Evolutionary conservation across 225 moss, liverwort and hornwort species (phyloP).

Genomic region (Ulota crispa): DNA sequence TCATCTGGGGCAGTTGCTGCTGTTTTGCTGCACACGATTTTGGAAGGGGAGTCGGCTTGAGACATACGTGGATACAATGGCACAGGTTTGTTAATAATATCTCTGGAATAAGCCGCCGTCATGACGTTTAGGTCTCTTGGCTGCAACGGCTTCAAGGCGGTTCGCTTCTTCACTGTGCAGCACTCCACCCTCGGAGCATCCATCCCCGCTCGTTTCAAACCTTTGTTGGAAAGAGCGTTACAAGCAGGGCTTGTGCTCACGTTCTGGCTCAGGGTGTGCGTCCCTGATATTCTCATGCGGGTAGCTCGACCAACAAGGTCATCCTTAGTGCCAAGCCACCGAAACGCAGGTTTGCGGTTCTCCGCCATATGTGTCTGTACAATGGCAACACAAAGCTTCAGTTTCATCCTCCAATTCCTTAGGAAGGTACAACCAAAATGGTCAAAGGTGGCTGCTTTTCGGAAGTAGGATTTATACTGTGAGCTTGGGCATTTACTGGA

Average conservation of each 20-base stretch:
- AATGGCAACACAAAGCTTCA: constrained; percentile 2
- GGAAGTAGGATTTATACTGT: neutral
- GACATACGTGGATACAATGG: constrained; percentile 63
- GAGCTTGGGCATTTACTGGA: neutral
- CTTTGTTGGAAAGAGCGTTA: constrained; percentile 34
- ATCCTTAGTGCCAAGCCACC: constrained; percentile 80
- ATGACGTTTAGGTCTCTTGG: constrained; percentile 40
- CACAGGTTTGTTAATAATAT: constrained; percentile 85
- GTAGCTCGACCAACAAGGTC: constrained; percentile 66
- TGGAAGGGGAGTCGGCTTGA: constrained; percentile 36
- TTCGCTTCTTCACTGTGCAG: constrained; percentile 55
- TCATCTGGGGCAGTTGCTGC: constrained; percentile 36
- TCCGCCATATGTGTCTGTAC: constrained; percentile 91
- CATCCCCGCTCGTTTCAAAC: constrained; percentile 41
- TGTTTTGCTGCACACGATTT: constrained; percentile 16
- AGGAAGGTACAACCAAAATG: neutral
- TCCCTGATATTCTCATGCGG: constrained; percentile 50
- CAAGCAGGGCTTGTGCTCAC: constrained; percentile 31
- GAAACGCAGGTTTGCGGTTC: constrained; percentile 91
- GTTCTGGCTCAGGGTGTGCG: constrained; percentile 15
- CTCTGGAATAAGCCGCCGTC: constrained; percentile 39
- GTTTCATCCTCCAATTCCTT: neutral
- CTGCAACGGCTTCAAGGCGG: constrained; percentile 55
- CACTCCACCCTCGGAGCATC: constrained; percentile 33
- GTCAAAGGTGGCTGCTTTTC: neutral